Evolutionary conservation across 805 yeast genomes (phyloP).

Genomic region (Wickerhamomyces alni): DNA sequence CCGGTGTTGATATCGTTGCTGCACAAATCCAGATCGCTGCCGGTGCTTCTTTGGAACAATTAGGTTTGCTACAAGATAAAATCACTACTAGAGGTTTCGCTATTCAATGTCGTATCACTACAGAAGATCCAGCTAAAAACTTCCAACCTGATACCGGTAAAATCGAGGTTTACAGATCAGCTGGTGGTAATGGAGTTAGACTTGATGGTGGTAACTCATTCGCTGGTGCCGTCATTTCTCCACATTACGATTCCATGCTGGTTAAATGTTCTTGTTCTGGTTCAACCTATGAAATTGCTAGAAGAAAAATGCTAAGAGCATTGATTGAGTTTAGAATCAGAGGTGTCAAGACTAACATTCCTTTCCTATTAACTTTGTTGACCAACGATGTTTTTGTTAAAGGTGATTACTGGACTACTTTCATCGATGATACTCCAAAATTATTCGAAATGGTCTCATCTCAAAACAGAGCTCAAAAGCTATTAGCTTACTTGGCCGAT

Average conservation of each 20-base stretch:
- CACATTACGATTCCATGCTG: constrained; percentile 97
- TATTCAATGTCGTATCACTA: constrained; percentile 97
- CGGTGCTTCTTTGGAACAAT: constrained; percentile 88
- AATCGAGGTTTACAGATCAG: constrained; percentile 94
- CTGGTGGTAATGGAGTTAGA: constrained; percentile 99
- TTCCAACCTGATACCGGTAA: constrained; percentile 99
- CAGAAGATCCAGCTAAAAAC: constrained; percentile 94
- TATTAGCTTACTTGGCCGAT: constrained; percentile 87
- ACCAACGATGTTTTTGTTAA: constrained; percentile 82
- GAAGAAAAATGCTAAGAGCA: constrained; percentile 97
- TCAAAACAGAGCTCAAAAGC: constrained; percentile 94
- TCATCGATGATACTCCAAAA: constrained; percentile 96
- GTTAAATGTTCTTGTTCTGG: constrained; percentile 98
- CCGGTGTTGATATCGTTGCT: constrained; percentile 96
- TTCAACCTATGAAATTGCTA: constrained; percentile 90
- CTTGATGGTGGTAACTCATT: constrained; percentile 98
- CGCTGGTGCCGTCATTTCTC: constrained; percentile 94
- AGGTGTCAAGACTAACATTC: constrained; percentile 98
- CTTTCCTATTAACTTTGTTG: constrained; percentile 85
- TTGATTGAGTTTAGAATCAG: constrained; percentile 96
- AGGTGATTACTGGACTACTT: constrained; percentile 96
- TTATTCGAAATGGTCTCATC: constrained; percentile 92
- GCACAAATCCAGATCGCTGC: constrained; percentile 99
- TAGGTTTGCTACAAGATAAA: constrained; percentile 90
- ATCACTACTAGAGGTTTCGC: constrained; percentile 97